Base-by-base conservation (phyloP, 306 rosid genomes). In the Mucuna pruriens region DNA sequence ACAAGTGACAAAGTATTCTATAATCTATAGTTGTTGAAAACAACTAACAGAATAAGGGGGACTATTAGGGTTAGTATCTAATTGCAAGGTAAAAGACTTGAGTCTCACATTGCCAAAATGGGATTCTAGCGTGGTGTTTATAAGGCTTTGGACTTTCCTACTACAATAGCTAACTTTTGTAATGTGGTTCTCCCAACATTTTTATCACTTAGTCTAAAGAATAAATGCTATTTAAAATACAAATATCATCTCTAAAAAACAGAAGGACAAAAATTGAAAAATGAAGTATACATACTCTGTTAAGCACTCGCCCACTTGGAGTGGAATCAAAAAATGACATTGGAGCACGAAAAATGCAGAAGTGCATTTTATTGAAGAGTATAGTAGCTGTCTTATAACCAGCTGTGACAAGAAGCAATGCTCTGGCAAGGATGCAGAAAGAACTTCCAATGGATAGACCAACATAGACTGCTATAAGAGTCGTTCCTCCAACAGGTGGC, bases 291-390 rank as follows among this genome's bases (percentile, higher is more conserved):
- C 91, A 76, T 86, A 92, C 97, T 79, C 97, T 86, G 40, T 90
- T 95, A 58, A 95, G 82, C 84, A 92, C 91, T 84, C 97, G 75
- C 38, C 97, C 97, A 79, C 97, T 91, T 25, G 97, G 97, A 62
- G 98, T 92, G 79, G 97, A 86, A 84, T 95, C 95, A 10, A 92
- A 92, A 79, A 95, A 95, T 12, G 97, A 89, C 98, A 92, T 92
- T 7, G 98, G 94, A 4, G 97, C 92, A 3, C 94, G 92, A 45
- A 95, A 95, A 80, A 95, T 86, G 90, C 91, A 77, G 0, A 38
- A 33, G 75, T 95, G 95, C 98, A 92, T 92, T 89, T 91, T 89
- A 76, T 82, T 80, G 80, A 95, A 95, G 51, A 95, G 97, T 44
- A 88, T 12, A 38, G 90, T 95, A 13, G 97, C 92, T 40, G 95